Evolutionary conservation across 768 basidiomycete genomes (phyloP).

Genomic region (Tricholomella constricta): DNA sequence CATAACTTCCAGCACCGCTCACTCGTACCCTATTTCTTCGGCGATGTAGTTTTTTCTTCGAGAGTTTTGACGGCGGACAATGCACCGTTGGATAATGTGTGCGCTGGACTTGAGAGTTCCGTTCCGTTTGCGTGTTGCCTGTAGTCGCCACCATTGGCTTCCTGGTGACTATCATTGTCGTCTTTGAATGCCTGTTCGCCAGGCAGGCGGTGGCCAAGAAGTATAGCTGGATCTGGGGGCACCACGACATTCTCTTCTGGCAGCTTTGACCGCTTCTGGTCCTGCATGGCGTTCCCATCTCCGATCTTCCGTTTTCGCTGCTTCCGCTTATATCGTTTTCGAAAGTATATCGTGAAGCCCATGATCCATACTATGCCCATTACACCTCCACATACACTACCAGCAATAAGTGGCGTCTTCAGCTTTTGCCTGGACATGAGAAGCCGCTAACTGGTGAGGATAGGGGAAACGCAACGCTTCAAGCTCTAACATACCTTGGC

Average conservation of each 20-base stretch:
- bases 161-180: neutral
- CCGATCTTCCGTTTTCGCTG: conserved; percentile 43
- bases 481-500: conserved; percentile 11
- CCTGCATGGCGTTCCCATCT: conserved; percentile 45
- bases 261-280: conserved; percentile 37
- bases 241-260: conserved; percentile 52
- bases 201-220: conserved; percentile 48
- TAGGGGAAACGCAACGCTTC: neutral
- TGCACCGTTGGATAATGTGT: conserved; percentile 8
- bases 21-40: conserved; percentile 12
- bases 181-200: conserved; percentile 32
- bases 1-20: neutral
- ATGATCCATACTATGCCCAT: conserved; percentile 55
- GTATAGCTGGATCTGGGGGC: conserved; percentile 67
- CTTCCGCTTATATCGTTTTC: conserved; percentile 52
- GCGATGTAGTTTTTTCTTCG: conserved; percentile 20
- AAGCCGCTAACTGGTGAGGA: neutral
- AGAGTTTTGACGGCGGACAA: conserved; percentile 12
- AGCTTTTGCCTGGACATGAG: conserved; percentile 44
- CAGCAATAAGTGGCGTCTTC: conserved; percentile 63
- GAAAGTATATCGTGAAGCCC: conserved; percentile 58
- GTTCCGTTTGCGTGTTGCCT: conserved; percentile 3
- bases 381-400: conserved; percentile 54
- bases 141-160: conserved; percentile 8
- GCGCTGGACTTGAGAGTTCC: neutral